Conservation (phyloP, 345 rosid genomes). For the Moricandia moricandioides region DNA sequence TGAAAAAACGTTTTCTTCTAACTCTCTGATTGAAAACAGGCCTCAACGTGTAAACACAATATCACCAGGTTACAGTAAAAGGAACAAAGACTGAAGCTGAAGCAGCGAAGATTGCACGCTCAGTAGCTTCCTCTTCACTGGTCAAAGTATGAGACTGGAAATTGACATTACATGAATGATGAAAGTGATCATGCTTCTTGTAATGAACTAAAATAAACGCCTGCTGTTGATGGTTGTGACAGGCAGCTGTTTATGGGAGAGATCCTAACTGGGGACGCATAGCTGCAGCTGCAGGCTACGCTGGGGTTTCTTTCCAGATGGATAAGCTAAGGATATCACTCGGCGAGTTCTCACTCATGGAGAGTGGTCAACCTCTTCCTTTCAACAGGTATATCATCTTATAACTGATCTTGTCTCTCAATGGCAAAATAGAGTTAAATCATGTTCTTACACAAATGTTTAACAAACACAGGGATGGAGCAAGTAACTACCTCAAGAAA, state of each 20-base stretch:
- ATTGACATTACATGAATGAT: conserved; percentile 9
- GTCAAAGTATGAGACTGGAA: conserved; percentile 60
- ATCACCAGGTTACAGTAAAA: conserved; percentile 58
- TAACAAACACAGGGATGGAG: conserved; percentile 50
- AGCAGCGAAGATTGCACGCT: conserved; percentile 86
- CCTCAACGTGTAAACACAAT: background rate
- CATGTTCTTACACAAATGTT: background rate
- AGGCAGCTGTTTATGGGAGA: conserved; percentile 96
- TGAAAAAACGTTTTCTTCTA: background rate
- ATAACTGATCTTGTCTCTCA: background rate
- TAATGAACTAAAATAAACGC: background rate
- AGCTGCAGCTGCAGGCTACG: conserved; percentile 92
- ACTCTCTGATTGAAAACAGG: background rate
- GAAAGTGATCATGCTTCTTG: conserved; percentile 5
- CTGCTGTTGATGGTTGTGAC: conserved; percentile 20
- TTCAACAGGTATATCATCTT: conserved; percentile 62
- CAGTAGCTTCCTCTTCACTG: conserved; percentile 92
- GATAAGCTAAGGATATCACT: conserved; percentile 63
- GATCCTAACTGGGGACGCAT: conserved; percentile 98
- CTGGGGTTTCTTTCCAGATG: conserved; percentile 64
- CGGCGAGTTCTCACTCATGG: conserved; percentile 84
- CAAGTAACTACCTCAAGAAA: conserved; percentile 65
- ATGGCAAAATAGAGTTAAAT: background rate
- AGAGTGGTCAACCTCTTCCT: conserved; percentile 79
- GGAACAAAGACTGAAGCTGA: conserved; percentile 71